Evolutionary conservation across 306 rosid genomes (phyloP).

Genomic region (Quercus alba): DNA sequence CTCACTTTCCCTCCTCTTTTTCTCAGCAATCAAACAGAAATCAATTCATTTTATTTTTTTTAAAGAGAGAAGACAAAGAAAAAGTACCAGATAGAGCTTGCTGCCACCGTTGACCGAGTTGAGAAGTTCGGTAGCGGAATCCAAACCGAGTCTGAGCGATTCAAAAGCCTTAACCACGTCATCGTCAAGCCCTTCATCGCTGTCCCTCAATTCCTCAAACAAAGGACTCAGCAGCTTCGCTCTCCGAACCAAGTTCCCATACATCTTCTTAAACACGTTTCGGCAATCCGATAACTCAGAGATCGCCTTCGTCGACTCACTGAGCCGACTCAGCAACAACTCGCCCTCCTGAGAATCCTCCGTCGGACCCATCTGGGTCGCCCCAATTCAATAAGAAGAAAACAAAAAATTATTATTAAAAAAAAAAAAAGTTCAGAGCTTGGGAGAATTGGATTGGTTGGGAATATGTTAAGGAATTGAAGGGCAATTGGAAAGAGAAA

Average conservation of each 20-base stretch:
- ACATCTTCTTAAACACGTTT: constrained; percentile 60
- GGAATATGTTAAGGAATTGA: constrained; percentile 7
- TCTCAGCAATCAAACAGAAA: constrained; percentile 1
- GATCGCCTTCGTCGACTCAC: constrained; percentile 58
- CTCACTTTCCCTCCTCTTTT: too few relatives aligned
- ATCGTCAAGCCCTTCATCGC: constrained; percentile 44
- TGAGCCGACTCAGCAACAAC: constrained; percentile 45
- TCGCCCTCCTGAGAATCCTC: constrained; percentile 19
- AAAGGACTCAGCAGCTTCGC: constrained; percentile 83
- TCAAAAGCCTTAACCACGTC: constrained; percentile 56
- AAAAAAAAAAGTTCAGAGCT: background rate
- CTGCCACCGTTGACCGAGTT: constrained; percentile 65
- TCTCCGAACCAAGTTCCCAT: constrained; percentile 75
- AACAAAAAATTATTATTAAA: background rate
- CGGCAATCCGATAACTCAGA: constrained; percentile 67
- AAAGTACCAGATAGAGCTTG: constrained; percentile 76
- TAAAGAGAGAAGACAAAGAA: background rate
- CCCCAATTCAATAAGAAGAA: constrained; percentile 15
- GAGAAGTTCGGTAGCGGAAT: constrained; percentile 59
- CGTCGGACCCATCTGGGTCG: constrained; percentile 45
- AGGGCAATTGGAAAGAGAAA: constrained; percentile 8
- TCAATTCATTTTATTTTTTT: background rate
- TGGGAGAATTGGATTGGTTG: background rate
- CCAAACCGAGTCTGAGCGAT: constrained; percentile 60
- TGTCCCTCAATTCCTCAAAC: constrained; percentile 86